Base-by-base conservation (phyloP, 768 basidiomycete species). In the Filobasidium floriforme region DNA sequence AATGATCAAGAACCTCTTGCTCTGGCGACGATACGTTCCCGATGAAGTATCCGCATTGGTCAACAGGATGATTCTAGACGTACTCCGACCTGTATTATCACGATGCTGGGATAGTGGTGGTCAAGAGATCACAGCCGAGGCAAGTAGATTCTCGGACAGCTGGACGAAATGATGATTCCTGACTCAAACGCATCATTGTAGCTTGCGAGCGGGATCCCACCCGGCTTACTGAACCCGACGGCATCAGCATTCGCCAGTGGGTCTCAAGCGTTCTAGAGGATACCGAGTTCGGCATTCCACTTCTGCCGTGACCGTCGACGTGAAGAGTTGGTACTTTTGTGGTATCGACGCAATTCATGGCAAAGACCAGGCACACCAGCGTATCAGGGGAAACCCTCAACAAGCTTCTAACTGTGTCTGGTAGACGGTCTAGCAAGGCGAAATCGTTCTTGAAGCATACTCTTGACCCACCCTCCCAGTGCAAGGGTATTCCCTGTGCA, bases 31-130 rank as follows among this genome's bases (percentile, higher is more conserved):
- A 72, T 86, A 87, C 71, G 81, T 84, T 1, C 85, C 85, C 28
- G 86, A 86, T 69, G 80, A 70, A 79, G 59, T 86, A 82, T 84
- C 82, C 9, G 77, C 81, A 59, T 79, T 89, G 54, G 82, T 84
- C 24, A 81, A 79, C 15, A 82, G 81, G 68, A 77, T 92, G 18
- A 81, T 89, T 10, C 83, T 83, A 24, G 80, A 82, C 22, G 83
- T 83, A 68, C 82, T 92, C 51, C 72, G 88, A 60, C 85, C 84
- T 6, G 81, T 89, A 37, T 87, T 90, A 6, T 83, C 85, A 67
- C 83, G 82, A 64, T 88, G 88, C 10, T 96, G 92, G 92, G 89
- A 90, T 51, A 88, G 89, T 43, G 91, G 92, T 12, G 90, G 90
- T 1, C 83, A 87, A 76, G 85, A 85, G 44, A 79, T 84, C 66